A percentile compares a stretch with the other conserved stretches of the same genome.
phyloP scores from a whole-genome alignment of 257 asterid species.

The Ballota nigra region DNA sequence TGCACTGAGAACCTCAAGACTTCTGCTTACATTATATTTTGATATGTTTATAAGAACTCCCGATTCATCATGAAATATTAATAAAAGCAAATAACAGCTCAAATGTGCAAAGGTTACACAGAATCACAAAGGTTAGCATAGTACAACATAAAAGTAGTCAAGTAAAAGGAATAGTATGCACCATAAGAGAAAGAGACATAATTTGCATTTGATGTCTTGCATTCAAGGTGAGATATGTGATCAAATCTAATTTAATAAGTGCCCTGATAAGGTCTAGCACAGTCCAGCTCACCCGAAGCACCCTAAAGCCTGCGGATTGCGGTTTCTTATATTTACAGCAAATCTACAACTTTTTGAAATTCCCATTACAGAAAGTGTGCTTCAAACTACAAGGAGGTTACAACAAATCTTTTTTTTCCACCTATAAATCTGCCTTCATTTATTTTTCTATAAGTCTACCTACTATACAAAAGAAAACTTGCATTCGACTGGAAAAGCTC shows the following conservation, averaged over 20 bases:
- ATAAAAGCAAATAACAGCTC: background rate
- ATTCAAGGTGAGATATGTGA: background rate
- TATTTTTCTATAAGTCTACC: background rate
- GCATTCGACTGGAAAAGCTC: background rate
- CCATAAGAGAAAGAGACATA: background rate
- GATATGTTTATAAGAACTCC: background rate
- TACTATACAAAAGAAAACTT: no score
- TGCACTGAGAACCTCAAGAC: background rate
- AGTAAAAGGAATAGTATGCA: background rate
- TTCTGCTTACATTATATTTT: background rate
- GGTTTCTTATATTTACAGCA: background rate
- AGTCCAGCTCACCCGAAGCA: background rate
- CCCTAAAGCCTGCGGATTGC: background rate
- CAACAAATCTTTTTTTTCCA: background rate
- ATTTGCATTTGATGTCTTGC: background rate
- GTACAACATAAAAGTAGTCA: background rate
- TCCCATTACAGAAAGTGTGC: background rate
- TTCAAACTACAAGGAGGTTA: background rate
- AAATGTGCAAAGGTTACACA: background rate
- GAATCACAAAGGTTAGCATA: slow-evolving; percentile 1
- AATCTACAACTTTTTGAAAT: background rate
- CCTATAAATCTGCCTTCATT: background rate
- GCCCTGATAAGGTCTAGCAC: background rate
- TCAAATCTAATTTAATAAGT: background rate
- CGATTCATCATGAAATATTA: background rate